Conservation (phyloP, 768 basidiomycete species). For the Mycena rebaudengoi region DNA sequence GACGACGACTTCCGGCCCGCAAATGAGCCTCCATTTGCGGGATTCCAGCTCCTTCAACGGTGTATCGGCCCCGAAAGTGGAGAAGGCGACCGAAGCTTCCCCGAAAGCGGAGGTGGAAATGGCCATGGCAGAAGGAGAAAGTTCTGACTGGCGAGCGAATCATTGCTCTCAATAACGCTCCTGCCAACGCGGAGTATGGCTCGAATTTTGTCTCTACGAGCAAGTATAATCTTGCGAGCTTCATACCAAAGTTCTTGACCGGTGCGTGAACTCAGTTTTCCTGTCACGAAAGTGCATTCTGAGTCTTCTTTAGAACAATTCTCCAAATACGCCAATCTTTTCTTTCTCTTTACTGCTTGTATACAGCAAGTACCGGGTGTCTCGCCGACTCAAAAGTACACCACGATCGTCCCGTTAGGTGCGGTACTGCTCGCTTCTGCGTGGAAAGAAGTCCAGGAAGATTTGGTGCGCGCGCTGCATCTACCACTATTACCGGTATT, state of each 20-base stretch:
- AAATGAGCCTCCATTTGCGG: slow-evolving; percentile 50
- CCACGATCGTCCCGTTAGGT: slow-evolving; percentile 91
- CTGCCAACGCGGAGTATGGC: slow-evolving; percentile 70
- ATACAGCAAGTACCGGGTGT: slow-evolving; percentile 99
- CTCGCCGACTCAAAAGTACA: slow-evolving; percentile 94
- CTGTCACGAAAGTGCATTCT: slow-evolving; percentile 1
- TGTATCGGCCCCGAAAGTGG: slow-evolving; percentile 25
- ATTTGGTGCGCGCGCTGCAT: slow-evolving; percentile 66
- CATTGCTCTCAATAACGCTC: slow-evolving; percentile 82
- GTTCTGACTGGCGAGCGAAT: slow-evolving; percentile 77
- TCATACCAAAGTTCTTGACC: slow-evolving; percentile 91
- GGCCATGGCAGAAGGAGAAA: slow-evolving; percentile 84
- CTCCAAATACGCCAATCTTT: slow-evolving; percentile 97
- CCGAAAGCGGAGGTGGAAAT: slow-evolving; percentile 67
- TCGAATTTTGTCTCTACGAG: slow-evolving; percentile 92
- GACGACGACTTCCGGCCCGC: slow-evolving; percentile 62
- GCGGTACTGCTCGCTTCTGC: slow-evolving; percentile 93
- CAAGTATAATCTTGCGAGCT: slow-evolving; percentile 91
- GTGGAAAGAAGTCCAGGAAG: slow-evolving; percentile 95
- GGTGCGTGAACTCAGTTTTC: slow-evolving; percentile 68
- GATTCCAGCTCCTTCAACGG: slow-evolving; percentile 51
- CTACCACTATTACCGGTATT: not conserved
- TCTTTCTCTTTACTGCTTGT: slow-evolving; percentile 97
- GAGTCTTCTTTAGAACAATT: slow-evolving; percentile 79
- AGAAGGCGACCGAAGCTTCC: slow-evolving; percentile 28